Base-by-base conservation (phyloP, 352 stramenopile species). In the Sclerospora graminicola region DNA sequence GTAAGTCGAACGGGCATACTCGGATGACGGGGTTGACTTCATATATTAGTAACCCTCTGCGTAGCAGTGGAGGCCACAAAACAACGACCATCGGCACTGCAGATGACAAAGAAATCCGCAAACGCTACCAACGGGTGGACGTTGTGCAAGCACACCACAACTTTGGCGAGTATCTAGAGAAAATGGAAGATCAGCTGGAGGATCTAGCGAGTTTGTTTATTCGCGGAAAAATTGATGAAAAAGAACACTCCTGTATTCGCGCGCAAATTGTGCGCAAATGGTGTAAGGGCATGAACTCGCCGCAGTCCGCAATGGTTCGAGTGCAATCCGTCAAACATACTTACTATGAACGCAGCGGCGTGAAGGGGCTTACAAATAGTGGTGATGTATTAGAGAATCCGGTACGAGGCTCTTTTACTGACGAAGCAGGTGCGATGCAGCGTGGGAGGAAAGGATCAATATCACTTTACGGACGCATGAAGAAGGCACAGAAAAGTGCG, bases 161-260 rank as follows among this genome's bases (percentile, higher is more conserved):
- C 36, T 87, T 82, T 31, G 55, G 60, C 2, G 70, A 84, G 9
- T 70, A 84, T 34, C 41, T 89, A 24, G 62, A 66, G 32, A 84
- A 85, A 52, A 89, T 89, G 77, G 77, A 89, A 46, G 77, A 86
- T 36, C 77, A 89, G 23, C 54, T 89, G 7, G 71, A 85, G 15
- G 77, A 86, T 41, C 54, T 89, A 8, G 66, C 59, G 0, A 66
- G 83, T 34, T 49, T 89, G n/a, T 89, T 74, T 54, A 41, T 81
- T 1, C 70, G 77, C 2, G 77, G 77, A 10, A 84, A 85, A 50
- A 89, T 89, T 43, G 77, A 89, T 51, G 77, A 89, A 57, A 89
- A 86, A 46, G 77, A 89, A 37, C 74, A 86, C 44, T 75, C 73
- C n/a, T 89, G 73, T 51, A 89, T 89, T 51, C 78, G 80, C 34